phyloP scores from a whole-genome alignment of 2,329 filamentous ascomycete species.

The Tolypocladium amazonense region DNA sequence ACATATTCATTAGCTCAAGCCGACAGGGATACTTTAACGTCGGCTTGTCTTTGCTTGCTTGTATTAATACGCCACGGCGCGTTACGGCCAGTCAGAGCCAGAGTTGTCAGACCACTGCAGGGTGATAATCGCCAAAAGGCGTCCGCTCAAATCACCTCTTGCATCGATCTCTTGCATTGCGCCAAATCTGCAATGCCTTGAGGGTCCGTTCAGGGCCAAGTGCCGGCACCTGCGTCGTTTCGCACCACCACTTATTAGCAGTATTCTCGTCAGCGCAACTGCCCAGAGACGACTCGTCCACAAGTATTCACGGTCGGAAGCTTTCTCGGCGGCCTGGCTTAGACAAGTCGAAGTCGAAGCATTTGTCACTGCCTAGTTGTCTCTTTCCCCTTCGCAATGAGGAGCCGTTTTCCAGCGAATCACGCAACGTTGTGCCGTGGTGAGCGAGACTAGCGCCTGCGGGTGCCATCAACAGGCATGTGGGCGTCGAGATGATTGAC shows the following conservation, averaged over 20 bases:
- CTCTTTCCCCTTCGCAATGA: background rate
- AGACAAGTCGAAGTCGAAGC: background rate
- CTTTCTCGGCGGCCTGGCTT: background rate
- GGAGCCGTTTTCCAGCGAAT: background rate
- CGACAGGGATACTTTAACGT: background rate
- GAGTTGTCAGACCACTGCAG: background rate
- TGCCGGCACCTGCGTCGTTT: background rate
- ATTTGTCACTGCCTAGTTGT: constrained; percentile 1
- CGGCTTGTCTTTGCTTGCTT: background rate
- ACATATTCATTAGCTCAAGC: background rate
- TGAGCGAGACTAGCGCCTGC: background rate
- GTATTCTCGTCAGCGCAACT: background rate
- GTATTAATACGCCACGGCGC: background rate
- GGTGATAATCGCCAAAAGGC: background rate
- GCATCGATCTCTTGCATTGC: background rate
- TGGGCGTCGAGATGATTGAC: background rate
- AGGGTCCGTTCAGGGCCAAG: background rate
- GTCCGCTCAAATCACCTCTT: background rate
- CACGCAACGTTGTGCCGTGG: background rate
- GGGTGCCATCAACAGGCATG: background rate
- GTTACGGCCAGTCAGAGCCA: background rate
- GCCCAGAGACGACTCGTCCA: background rate
- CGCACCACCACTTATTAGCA: background rate
- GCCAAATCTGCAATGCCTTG: background rate
- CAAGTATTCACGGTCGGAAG: background rate